phyloP scores from a whole-genome alignment of 169 alveolate genomes.

The Eimeria acervulina region DNA sequence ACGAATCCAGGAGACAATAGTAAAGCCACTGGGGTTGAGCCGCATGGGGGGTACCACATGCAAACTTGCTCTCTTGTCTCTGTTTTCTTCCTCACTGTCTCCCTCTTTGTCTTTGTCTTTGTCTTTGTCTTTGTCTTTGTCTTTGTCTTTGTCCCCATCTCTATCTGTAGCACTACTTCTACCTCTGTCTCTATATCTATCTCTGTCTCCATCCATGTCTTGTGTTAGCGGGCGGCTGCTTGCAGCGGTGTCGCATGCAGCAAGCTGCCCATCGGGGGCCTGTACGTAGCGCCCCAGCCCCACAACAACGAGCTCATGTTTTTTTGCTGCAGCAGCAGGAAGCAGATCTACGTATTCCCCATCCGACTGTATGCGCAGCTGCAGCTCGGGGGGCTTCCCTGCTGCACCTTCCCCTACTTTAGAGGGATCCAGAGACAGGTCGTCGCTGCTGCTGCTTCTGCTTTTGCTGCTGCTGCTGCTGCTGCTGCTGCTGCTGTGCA shows the following conservation, averaged over 20 bases:
- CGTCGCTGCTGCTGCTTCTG: constrained; percentile 47
- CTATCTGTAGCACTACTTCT: neutral
- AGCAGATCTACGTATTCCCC: constrained; percentile 41
- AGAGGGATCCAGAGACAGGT: neutral
- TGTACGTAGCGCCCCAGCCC: constrained; percentile 33
- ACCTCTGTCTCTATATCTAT: too few relatives aligned
- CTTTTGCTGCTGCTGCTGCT: constrained; percentile 20
- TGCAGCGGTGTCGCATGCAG: constrained; percentile 30
- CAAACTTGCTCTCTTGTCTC: neutral
- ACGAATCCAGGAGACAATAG: neutral
- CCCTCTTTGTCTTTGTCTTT: neutral
- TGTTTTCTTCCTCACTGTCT: neutral
- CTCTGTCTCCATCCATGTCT: neutral
- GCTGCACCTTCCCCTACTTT: neutral
- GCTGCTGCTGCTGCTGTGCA: neutral
- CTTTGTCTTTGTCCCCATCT: neutral
- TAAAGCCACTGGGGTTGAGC: neutral
- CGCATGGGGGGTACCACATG: constrained; percentile 15
- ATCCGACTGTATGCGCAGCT: neutral
- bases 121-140: neutral
- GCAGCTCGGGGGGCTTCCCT: constrained; percentile 11
- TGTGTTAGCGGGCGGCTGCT: neutral
- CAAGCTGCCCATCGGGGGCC: constrained; percentile 20
- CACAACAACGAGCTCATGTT: neutral
- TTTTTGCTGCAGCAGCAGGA: constrained; percentile 33